phyloP scores from a whole-genome alignment of 805 yeast species.

The Ogataea ganodermae region DNA sequence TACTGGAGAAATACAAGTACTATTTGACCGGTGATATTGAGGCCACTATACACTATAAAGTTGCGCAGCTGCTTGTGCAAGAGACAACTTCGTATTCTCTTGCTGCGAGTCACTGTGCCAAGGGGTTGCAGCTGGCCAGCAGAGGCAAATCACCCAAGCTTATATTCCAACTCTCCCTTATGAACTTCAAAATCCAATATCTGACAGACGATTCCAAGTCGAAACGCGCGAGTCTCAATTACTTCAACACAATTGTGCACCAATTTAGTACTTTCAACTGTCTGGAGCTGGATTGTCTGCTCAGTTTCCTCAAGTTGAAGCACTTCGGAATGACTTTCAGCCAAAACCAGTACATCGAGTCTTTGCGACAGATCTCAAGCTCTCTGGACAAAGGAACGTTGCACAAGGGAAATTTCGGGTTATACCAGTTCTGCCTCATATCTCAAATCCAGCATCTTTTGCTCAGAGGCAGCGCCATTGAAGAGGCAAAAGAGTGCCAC shows the following conservation, averaged over 20 bases:
- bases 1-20: constrained; percentile 34
- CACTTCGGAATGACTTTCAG: constrained; percentile 34
- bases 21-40: constrained; percentile 36
- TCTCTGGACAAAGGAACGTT: constrained; percentile 9
- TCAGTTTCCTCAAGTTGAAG: constrained; percentile 36
- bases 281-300: constrained; percentile 29
- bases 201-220: constrained; percentile 18
- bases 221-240: constrained; percentile 33
- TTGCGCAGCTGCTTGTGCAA: constrained; percentile 39
- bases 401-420: constrained; percentile 12
- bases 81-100: constrained; percentile 45
- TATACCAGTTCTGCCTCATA: constrained; percentile 31
- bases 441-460: constrained; percentile 36
- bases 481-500: constrained; percentile 22
- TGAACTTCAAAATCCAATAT: constrained; percentile 42
- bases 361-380: constrained; percentile 15
- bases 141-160: constrained; percentile 29
- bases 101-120: constrained; percentile 41
- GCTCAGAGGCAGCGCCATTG: constrained; percentile 33
- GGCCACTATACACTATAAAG: constrained; percentile 36
- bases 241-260: constrained; percentile 31
- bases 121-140: constrained; percentile 33
- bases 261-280: constrained; percentile 22
- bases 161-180: constrained; percentile 34
- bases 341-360: constrained; percentile 28